These are phyloP conservation scores for Verticillium tricorpus DNA, from an alignment of 2,329 filamentous ascomycete species.

Conservation along the genomic window DNA sequence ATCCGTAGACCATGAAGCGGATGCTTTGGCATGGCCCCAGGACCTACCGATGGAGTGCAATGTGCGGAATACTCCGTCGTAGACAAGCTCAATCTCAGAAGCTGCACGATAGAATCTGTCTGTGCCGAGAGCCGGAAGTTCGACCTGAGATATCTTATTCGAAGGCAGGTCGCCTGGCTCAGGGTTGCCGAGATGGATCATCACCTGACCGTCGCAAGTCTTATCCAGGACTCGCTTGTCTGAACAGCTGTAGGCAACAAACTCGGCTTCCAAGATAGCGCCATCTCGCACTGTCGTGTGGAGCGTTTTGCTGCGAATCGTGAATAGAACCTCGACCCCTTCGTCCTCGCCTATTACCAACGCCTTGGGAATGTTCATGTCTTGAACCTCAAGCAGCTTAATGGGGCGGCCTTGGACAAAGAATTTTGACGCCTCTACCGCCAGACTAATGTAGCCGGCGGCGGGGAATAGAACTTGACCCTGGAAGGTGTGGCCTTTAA, in stretches of 20 bases:
- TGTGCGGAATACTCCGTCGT: not conserved
- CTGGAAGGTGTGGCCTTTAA: conserved; percentile 30
- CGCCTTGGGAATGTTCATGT: conserved; percentile 1
- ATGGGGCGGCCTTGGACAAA: not conserved
- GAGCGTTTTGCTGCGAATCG: not conserved
- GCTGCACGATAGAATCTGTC: not conserved
- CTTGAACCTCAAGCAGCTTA: not conserved
- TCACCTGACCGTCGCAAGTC: not conserved
- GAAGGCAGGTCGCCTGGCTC: not conserved
- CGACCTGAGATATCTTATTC: not conserved
- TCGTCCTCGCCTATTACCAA: not conserved
- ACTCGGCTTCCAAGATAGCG: not conserved
- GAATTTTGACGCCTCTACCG: not conserved
- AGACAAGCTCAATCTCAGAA: not conserved
- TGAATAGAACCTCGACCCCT: not conserved
- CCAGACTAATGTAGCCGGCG: conserved; percentile 30
- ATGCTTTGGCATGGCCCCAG: not conserved
- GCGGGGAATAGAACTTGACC: conserved; percentile 37
- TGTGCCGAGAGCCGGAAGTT: not conserved
- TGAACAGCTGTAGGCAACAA: not conserved
- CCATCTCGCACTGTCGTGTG: not conserved
- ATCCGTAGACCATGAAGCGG: not conserved
- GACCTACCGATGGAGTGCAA: not conserved
- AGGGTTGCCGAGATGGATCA: not conserved
- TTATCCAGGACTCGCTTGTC: not conserved